Evolutionary conservation across 495 filamentous ascomycete genomes (phyloP).

Genomic region (Achaetomiella virescens): DNA sequence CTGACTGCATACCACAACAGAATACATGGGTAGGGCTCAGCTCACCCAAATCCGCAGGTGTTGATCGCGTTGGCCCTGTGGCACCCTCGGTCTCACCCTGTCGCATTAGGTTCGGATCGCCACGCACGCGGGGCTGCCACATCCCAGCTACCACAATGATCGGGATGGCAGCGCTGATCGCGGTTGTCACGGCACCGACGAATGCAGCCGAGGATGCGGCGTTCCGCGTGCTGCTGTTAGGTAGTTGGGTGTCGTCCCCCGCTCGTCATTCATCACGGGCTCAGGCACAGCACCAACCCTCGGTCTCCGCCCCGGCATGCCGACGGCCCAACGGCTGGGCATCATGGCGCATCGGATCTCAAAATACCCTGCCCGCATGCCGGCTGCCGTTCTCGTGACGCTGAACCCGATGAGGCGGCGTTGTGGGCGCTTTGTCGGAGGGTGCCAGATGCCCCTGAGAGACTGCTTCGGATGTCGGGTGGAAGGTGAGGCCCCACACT

Average conservation of each 20-base stretch:
- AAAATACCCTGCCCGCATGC: no score
- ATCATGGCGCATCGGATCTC: no score
- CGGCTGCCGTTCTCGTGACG: no score
- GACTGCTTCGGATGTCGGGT: no score
- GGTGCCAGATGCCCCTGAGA: no score
- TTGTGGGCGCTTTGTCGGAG: no score
- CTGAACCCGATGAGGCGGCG: no score
- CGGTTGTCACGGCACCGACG: constrained; percentile 34
- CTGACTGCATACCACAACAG: no score
- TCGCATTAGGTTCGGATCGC: constrained; percentile 24
- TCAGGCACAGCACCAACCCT: no score
- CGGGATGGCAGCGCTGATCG: constrained; percentile 40
- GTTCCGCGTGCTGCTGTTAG: constrained; percentile 49
- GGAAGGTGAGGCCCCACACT: constrained; percentile 40
- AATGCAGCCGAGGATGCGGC: constrained; percentile 38
- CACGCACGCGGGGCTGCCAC: constrained; percentile 39
- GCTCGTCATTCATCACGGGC: no score
- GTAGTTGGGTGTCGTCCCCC: constrained; percentile 50
- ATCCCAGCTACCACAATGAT: constrained; percentile 44
- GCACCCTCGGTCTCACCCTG: constrained; percentile 40
- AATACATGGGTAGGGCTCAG: not conserved
- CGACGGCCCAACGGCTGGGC: no score
- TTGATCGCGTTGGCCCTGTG: constrained; percentile 51
- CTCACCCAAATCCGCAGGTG: constrained; percentile 26
- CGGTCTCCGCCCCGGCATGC: no score